Percentiles rank a stretch among this genome's conserved stretches.
Evolutionary conservation across 2,329 filamentous ascomycete genomes (phyloP).

Genomic region (Fonsecaea pedrosoi): DNA sequence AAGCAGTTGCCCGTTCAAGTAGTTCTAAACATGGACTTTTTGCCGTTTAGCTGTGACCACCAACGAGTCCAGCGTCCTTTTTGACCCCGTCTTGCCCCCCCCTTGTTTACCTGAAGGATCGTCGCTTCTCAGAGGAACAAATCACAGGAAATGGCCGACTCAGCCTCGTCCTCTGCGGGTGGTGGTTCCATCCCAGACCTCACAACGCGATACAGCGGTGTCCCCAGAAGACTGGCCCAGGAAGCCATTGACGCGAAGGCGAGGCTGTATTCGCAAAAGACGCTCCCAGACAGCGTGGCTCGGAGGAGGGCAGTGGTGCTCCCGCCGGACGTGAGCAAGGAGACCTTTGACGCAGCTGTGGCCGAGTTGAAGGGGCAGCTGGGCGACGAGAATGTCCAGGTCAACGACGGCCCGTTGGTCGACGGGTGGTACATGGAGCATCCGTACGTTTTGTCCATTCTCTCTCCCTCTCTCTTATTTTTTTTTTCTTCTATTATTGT

Average conservation of each 20-base stretch:
- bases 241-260: slow-evolving; percentile 36
- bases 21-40: slow-evolving; percentile 1
- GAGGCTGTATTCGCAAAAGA: slow-evolving; percentile 37
- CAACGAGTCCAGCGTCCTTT: background rate
- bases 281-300: slow-evolving; percentile 32
- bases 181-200: slow-evolving; percentile 28
- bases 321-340: slow-evolving; percentile 34
- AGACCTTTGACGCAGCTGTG: slow-evolving; percentile 36
- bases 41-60: background rate
- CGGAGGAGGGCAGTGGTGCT: slow-evolving; percentile 24
- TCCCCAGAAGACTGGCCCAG: slow-evolving; percentile 30
- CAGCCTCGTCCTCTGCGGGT: slow-evolving; percentile 16
- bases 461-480: background rate
- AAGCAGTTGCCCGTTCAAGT: slow-evolving; percentile 7
- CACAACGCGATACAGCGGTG: slow-evolving; percentile 29
- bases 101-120: background rate
- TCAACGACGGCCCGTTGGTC: slow-evolving; percentile 39
- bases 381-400: slow-evolving; percentile 35
- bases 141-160: slow-evolving; percentile 20
- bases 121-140: background rate
- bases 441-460: slow-evolving; percentile 39
- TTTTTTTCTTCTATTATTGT: background rate
- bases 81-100: background rate
- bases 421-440: slow-evolving; percentile 49
- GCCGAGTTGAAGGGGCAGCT: slow-evolving; percentile 32